Base-by-base conservation (phyloP, 129 eudicot species). In the Escallonia herrerae region DNA sequence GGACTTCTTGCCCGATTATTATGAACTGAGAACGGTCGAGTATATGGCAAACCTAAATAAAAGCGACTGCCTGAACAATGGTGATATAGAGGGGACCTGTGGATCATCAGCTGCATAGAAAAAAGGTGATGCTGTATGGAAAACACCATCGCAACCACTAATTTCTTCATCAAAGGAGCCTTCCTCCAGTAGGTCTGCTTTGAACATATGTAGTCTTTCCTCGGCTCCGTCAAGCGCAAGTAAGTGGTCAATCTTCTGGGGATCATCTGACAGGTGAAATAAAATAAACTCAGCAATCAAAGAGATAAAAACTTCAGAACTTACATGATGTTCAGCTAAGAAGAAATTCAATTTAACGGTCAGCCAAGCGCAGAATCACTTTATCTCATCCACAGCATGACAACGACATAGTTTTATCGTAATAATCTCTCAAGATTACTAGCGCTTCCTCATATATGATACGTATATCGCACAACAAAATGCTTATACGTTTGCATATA, bases 61-160 rank as follows among this genome's bases (percentile, higher is more conserved):
- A 47, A 11, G 3, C 11, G 7, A 46, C 8, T 5, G 15, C 13
- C 33, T 40, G 22, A 13, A 39, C 46, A 46, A 56, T 7, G 62
- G 42, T 12, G 5, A 44, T 38, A 41, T 7, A 38, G 14, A 10
- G 8, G 2, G 49, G 15, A 83, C 85, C 90, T 81, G 83, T 15
- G 90, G 95, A 65, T 83, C 80, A 11, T 40, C 58, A 22, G 62
- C 60, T 3, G 65, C 70, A 69, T 52, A 48, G 52, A 22, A 69
- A 54, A 82, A 81, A 2, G 95, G 87, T 62, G 95, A 83, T 50
- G 95, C 95, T 0, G 85, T 73, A 52, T 87, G 95, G 52, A 87
- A 87, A 67, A 87, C 90, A 9, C 90, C 87, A 14, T 74, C 72
- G 54, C 90, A 81, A 48, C 87, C 87, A 43, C 76, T 80, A 60